Conservation (phyloP, 768 basidiomycete species). For the Amyloporia xantha region DNA sequence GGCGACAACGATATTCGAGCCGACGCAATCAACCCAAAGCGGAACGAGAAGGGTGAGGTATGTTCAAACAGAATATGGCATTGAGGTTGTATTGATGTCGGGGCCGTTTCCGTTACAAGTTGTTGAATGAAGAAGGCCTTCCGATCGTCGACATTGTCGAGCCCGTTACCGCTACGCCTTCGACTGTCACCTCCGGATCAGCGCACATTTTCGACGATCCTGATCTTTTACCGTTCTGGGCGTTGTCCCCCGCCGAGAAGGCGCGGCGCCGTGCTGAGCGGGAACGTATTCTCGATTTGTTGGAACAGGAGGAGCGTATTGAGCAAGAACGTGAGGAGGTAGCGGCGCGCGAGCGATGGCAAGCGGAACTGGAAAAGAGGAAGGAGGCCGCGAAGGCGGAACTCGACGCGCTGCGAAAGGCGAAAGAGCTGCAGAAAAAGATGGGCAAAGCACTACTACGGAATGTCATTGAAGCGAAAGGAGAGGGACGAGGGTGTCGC, state of each 20-base stretch:
- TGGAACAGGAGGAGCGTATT: slow-evolving; percentile 63
- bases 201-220: slow-evolving; percentile 31
- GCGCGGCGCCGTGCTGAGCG: slow-evolving; percentile 51
- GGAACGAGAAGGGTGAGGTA: slow-evolving; percentile 62
- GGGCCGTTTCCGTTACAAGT: slow-evolving; percentile 28
- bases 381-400: slow-evolving; percentile 41
- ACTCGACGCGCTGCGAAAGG: slow-evolving; percentile 31
- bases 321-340: slow-evolving; percentile 37
- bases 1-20: slow-evolving; percentile 35
- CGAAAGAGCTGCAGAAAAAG: slow-evolving; percentile 59
- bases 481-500: slow-evolving; percentile 28
- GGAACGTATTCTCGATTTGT: slow-evolving; percentile 54
- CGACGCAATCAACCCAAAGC: slow-evolving; percentile 26
- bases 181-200: slow-evolving; percentile 12
- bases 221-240: slow-evolving; percentile 39
- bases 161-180: slow-evolving; percentile 30
- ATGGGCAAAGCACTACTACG: slow-evolving; percentile 67
- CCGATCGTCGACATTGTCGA: slow-evolving; percentile 77
- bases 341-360: slow-evolving; percentile 34
- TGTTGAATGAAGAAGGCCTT: slow-evolving; percentile 70
- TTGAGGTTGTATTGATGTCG: background rate
- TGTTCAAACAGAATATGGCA: slow-evolving; percentile 22
- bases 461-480: slow-evolving; percentile 35
- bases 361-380: slow-evolving; percentile 44
- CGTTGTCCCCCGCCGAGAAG: slow-evolving; percentile 39